phyloP scores from a whole-genome alignment of 768 basidiomycete genomes.

The Psilocybe tampanensis region DNA sequence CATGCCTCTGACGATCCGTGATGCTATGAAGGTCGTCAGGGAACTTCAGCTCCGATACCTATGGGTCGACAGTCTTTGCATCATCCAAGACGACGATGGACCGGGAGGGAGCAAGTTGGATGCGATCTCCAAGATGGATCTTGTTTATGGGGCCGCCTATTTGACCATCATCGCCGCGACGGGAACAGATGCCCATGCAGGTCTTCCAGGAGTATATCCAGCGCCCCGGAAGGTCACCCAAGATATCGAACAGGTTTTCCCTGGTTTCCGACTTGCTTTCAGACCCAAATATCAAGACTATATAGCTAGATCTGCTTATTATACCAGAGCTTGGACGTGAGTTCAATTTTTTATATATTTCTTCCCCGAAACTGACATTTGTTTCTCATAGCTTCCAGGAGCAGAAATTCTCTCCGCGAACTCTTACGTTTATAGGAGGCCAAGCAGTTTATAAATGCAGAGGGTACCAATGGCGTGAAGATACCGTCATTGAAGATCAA shows the following conservation, averaged over 20 bases:
- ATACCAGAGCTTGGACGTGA: conserved; percentile 12
- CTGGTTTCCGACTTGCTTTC: neutral
- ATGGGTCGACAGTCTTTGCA: conserved; percentile 3
- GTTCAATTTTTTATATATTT: neutral
- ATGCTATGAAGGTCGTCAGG: neutral
- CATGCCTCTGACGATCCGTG: conserved; percentile 7
- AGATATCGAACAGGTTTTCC: neutral
- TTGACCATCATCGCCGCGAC: neutral
- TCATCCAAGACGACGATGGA: conserved; percentile 8
- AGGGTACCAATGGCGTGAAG: conserved; percentile 9
- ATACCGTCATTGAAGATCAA: conserved; percentile 6
- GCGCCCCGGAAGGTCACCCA: neutral
- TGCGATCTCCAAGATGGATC: conserved; percentile 1
- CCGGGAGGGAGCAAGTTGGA: conserved; percentile 5
- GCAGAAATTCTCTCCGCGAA: conserved; percentile 1
- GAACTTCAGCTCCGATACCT: conserved; percentile 1
- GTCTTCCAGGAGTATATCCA: neutral
- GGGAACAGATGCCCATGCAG: neutral
- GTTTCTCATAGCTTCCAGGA: conserved; percentile 11
- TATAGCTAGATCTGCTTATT: neutral
- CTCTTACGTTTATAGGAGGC: conserved; percentile 8
- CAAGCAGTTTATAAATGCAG: conserved; percentile 6
- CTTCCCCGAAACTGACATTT: neutral
- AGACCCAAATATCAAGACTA: neutral
- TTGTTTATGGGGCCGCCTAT: neutral